Conservation (phyloP, 2,329 filamentous ascomycete species). For the Dactylellina haptotyla region DNA sequence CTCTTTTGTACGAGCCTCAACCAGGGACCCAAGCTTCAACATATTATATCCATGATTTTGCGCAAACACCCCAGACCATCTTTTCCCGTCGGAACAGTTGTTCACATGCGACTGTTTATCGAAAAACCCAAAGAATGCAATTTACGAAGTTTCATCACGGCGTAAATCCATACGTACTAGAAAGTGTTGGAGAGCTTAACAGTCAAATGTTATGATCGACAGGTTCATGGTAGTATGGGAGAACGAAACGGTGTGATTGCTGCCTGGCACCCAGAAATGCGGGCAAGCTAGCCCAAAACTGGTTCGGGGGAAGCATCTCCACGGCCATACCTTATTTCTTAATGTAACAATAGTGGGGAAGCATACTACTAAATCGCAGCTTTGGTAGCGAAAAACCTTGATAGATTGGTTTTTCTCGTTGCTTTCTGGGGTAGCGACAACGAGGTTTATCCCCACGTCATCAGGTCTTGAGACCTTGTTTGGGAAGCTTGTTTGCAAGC, state of each 20-base stretch:
- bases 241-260: constrained; percentile 44
- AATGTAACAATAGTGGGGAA: constrained; percentile 39
- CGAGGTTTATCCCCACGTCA: constrained; percentile 25
- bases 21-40: too few relatives aligned
- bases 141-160: too few relatives aligned
- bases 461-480: constrained; percentile 4
- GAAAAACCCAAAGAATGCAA: not conserved
- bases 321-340: constrained; percentile 1
- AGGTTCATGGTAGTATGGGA: constrained; percentile 15
- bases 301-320: constrained; percentile 5
- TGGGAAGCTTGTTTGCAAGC: constrained; percentile 30
- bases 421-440: constrained; percentile 38
- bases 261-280: constrained; percentile 16
- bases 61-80: too few relatives aligned
- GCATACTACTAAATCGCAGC: not conserved
- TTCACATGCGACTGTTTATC: not conserved
- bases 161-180: too few relatives aligned
- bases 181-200: too few relatives aligned
- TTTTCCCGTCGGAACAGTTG: too few relatives aligned
- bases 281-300: not conserved
- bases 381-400: constrained; percentile 26
- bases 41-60: too few relatives aligned
- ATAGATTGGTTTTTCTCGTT: constrained; percentile 4
- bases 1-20: too few relatives aligned
- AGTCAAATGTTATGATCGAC: constrained; percentile 18